These are phyloP conservation scores for Trichoderma reesei DNA, from an alignment of 495 filamentous ascomycete genomes.

Conservation along the genomic window DNA sequence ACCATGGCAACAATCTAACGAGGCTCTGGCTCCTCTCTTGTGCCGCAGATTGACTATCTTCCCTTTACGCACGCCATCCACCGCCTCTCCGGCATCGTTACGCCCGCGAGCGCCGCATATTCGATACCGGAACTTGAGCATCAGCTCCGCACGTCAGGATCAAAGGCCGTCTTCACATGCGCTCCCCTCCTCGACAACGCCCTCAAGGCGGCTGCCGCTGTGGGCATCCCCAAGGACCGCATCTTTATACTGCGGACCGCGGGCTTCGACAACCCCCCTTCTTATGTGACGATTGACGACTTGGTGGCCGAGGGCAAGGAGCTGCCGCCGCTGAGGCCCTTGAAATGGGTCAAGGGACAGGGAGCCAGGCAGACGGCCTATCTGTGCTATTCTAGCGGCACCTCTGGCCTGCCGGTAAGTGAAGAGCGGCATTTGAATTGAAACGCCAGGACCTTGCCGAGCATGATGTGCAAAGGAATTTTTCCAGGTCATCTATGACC, in stretches of 20 bases:
- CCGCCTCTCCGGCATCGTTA: constrained; percentile 61
- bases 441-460: too few species aligned
- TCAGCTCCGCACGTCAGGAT: constrained; percentile 66
- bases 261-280: constrained; percentile 37
- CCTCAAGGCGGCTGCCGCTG: constrained; percentile 55
- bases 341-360: constrained; percentile 59
- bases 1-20: background rate
- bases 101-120: constrained; percentile 79
- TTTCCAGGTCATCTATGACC: too few species aligned
- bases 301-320: constrained; percentile 50
- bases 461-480: too few species aligned
- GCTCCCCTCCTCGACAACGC: constrained; percentile 60
- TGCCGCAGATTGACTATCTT: constrained; percentile 64
- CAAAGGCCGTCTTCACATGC: constrained; percentile 74
- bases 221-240: constrained; percentile 57
- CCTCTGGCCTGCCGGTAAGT: constrained; percentile 34
- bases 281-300: constrained; percentile 63
- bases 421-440: too few species aligned
- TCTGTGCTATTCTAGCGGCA: constrained; percentile 75
- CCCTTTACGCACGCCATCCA: constrained; percentile 69
- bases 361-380: constrained; percentile 61
- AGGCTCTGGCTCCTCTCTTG: constrained; percentile 10
- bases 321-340: constrained; percentile 45
- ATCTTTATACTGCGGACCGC: constrained; percentile 70
- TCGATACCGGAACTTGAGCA: constrained; percentile 64